Base-by-base conservation (phyloP, 2,329 filamentous ascomycete genomes). In the Cadophora sp. region DNA sequence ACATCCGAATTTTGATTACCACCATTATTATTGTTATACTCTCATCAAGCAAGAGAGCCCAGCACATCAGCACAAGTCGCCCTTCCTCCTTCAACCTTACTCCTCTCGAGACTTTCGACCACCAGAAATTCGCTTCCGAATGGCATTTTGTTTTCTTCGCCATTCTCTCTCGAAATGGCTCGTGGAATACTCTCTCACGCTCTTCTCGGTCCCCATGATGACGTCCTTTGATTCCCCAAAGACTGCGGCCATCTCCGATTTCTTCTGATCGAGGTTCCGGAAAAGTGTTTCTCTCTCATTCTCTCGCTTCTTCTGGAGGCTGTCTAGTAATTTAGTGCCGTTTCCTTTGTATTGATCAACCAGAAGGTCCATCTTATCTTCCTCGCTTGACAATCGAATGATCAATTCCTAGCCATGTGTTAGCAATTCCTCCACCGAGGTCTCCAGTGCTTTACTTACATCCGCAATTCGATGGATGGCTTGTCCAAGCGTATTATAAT, bases 331-430 rank as follows among this genome's bases (percentile, higher is more conserved):
- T 59, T 73, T 74, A 1, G 37, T 64, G 7, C 75, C 76, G 29
- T 76, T 76, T 26, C 74, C 69, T 31, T 72, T 53, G 62, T 78
- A 79, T 59, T 78, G 73, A 6, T 70, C 58, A 5, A 75, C 71
- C 16, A 78, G 61, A 16, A 76, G 68, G 6, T 62, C 71, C 65
- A 77, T 74, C 8, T 65, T 69, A 63, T 77, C 74, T 63, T 79
- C 76, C 66, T 77, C 73, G 6, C 71, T 61, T 3, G 71, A 56
- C 12, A 79, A 64, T 29, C 73, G 68, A 31, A 76, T 72, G 22
- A 78, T 72, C 48, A 78, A 64, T 51, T 77, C 75, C 77, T 78
- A 31, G 7, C 12, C n/a, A 14, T 24, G 3, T 62, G 50, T 78
- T 66, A 78, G 74, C 29, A 59, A n/a, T 48, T 4, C 50, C 1